Evolutionary conservation across 2,329 filamentous ascomycete genomes (phyloP), one percentile per base, ranked within the genome.

Genomic region (Xylaria sp.): DNA sequence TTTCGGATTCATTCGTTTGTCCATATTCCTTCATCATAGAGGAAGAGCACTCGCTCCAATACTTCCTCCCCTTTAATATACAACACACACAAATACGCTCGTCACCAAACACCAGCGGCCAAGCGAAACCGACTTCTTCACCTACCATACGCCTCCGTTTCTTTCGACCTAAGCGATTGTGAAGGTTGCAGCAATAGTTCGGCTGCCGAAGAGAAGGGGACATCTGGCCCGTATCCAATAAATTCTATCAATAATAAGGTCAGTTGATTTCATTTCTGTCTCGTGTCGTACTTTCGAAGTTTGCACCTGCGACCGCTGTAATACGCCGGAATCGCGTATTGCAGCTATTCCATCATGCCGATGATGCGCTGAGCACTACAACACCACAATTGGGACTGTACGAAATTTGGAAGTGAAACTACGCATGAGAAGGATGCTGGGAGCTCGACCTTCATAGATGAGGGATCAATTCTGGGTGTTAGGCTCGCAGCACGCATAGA

Each of bases 1-100:
- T 60, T 75, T 76, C 73, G 73, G 70, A 75, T 75, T 73, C 74
- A 75, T 75, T 76, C 74, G 74, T 76, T 76, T 76, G 72, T 74
- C 72, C 68, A 74, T 74, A 75, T 75, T 71, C 69, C 61, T 63
- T 61, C 40, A 60, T 70, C 71, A 45, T 67, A 74, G 67, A 74
- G 74, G 74, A 75, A 74, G 70, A 70, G 69, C 73, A 71, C 68
- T 74, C 72, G 72, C 71, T 74, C 67, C 67, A 69, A 70, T 70
- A 66, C 72, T 75, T 76, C 74, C 72, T 74, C 66, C 57, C 33
- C 67, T 75, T 75, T 76, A 75, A 75, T 75, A 73, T 64, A 67
- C n/a, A n/a, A n/a, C 64, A 43, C 43, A 47, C 23, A 31, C 33
- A 40, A 38, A 28, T 33, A 38, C 21, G 3, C 21, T 23, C 17